A percentile compares a stretch with the other conserved stretches of the same genome.
These are phyloP conservation scores for Syncephalastrum sp. DNA, from an alignment of 371 early-diverging fungal species.

Conservation along the genomic window DNA sequence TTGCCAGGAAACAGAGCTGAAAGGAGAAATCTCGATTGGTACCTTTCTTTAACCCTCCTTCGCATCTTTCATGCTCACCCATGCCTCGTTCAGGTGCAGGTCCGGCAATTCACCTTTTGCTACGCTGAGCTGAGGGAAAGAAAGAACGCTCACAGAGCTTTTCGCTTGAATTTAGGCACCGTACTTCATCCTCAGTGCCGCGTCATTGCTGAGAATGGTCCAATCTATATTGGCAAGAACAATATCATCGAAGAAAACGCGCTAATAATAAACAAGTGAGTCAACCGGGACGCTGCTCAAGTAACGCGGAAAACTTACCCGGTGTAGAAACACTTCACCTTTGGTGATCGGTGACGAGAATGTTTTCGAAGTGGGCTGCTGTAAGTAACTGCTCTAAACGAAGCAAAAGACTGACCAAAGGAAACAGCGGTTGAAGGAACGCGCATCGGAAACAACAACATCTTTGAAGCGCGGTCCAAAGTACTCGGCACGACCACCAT, in stretches of 20 bases:
- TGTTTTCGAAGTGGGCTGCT: conserved; percentile 74
- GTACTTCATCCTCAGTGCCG: conserved; percentile 76
- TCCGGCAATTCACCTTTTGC: neutral
- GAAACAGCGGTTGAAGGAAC: conserved; percentile 66
- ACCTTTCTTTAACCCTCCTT: conserved; percentile 6
- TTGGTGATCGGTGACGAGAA: conserved; percentile 77
- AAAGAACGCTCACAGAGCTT: neutral
- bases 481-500: conserved; percentile 60
- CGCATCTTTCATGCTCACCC: neutral
- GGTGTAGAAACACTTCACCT: conserved; percentile 40
- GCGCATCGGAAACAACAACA: conserved; percentile 67
- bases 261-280: conserved; percentile 71
- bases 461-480: conserved; percentile 66
- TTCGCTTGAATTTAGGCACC: conserved; percentile 47
- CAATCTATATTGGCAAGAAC: conserved; percentile 70
- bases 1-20: conserved; percentile 64
- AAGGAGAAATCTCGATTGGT: conserved; percentile 65
- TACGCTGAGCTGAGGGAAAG: neutral
- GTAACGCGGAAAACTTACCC: neutral
- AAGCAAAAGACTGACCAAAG: neutral
- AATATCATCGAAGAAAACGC: conserved; percentile 80
- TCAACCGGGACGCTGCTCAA: neutral
- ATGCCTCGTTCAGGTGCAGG: conserved; percentile 14
- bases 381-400: conserved; percentile 36
- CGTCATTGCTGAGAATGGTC: conserved; percentile 69